A percentile compares a stretch with the other conserved stretches of the same genome.
phyloP scores from a whole-genome alignment of 257 asterid species.

The Nicotiana knightiana region DNA sequence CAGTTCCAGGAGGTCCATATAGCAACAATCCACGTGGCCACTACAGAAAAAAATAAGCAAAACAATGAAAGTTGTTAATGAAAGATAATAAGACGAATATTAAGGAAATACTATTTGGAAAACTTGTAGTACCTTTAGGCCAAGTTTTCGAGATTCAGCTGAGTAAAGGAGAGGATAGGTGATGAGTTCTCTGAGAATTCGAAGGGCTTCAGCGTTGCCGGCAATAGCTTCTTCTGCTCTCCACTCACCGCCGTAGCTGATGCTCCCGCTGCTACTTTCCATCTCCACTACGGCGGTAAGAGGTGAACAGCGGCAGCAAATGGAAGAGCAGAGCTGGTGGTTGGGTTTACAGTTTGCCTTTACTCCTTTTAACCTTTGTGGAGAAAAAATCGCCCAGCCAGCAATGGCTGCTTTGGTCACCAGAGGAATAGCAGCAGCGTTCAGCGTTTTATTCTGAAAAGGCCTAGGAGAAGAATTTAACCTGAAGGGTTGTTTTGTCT shows the following conservation, averaged over 20 bases:
- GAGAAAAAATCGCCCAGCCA: too few species aligned
- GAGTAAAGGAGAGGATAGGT: slow-evolving; percentile 57
- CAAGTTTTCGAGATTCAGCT: slow-evolving; percentile 58
- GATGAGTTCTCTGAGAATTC: slow-evolving; percentile 67
- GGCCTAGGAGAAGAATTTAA: too few species aligned
- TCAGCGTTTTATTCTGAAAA: too few species aligned
- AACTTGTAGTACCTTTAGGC: slow-evolving; percentile 47
- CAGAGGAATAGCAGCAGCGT: too few species aligned
- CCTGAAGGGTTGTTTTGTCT: too few species aligned
- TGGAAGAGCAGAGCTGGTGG: too few species aligned
- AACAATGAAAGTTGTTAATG: not conserved
- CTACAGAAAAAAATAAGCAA: slow-evolving; percentile 21
- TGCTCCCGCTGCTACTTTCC: slow-evolving; percentile 25
- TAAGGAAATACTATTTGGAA: not conserved
- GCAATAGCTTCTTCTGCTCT: slow-evolving; percentile 69
- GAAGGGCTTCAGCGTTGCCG: slow-evolving; percentile 65
- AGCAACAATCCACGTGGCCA: slow-evolving; percentile 94
- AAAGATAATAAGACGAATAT: not conserved
- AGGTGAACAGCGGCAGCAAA: too few species aligned
- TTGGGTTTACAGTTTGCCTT: too few species aligned
- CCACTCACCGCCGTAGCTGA: slow-evolving; percentile 32
- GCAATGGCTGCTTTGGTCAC: too few species aligned
- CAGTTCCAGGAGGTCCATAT: slow-evolving; percentile 96
- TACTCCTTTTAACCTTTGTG: too few species aligned
- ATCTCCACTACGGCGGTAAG: not conserved